Evolutionary conservation across 1,139 yeast species (phyloP).

Genomic region (Suhomyces coccinellae): DNA sequence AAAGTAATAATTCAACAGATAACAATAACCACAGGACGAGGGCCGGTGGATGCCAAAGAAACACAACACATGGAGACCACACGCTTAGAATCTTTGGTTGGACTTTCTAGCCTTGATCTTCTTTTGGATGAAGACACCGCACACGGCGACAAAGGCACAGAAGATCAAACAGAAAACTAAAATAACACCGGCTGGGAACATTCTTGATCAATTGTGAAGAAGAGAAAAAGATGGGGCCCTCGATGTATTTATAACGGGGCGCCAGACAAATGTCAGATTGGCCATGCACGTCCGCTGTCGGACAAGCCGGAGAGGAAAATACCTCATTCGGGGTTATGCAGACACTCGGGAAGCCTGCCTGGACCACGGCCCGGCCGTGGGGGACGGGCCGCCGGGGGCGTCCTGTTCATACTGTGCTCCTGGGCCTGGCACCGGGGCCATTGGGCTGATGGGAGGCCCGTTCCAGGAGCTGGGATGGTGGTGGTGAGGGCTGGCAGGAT

Average conservation of each 20-base stretch:
- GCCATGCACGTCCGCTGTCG: conserved; percentile 11
- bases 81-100: conserved; percentile 48
- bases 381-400: background rate
- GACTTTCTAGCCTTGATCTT: conserved; percentile 44
- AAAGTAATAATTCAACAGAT: conserved; percentile 4
- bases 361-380: background rate
- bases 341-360: conserved; percentile 1
- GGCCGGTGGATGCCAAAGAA: background rate
- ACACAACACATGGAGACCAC: background rate
- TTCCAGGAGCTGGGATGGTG: background rate
- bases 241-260: conserved; percentile 11
- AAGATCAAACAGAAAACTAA: conserved; percentile 50
- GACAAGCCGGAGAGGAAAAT: conserved; percentile 11
- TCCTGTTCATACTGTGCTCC: too few relatives aligned
- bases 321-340: conserved; percentile 12
- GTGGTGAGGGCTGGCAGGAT: background rate
- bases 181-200: conserved; percentile 56
- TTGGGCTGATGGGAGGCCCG: background rate
- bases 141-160: conserved; percentile 40
- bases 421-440: too few relatives aligned
- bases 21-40: conserved; percentile 1
- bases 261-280: conserved; percentile 9
- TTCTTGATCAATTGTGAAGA: conserved; percentile 21
- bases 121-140: conserved; percentile 39
- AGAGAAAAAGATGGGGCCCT: conserved; percentile 8